Base-by-base conservation (phyloP, 2,329 filamentous ascomycete species). In the Clarireedia monteithiana region DNA sequence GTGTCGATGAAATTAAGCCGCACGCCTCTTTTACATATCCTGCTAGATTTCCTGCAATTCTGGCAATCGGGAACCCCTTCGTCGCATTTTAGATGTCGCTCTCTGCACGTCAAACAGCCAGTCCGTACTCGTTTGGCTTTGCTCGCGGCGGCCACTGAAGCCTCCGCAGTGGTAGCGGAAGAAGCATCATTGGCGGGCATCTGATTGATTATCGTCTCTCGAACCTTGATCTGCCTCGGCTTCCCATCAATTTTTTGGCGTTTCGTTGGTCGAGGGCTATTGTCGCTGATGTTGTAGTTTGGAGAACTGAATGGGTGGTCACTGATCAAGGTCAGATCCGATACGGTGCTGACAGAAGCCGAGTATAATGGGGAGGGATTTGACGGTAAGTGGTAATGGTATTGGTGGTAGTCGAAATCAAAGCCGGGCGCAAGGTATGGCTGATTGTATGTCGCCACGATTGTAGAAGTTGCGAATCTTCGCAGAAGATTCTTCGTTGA, bases 1-100 rank as follows among this genome's bases (percentile, higher is more conserved):
- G 86, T 87, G 67, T 96, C 91, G 63, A 96, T 91, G 66, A 96
- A 97, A 72, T 96, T 96, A 42, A 97, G 76, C 39, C 89, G 82
- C 50, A 96, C 77, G 17, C 91, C 92, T 63, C 91, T 83, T 69
- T 91, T 91, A 75, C 92, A 97, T 56, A 85, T 77, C 50, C 92
- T 79, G 66, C 84, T 91, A 52, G 91, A 94, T 73, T 95, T 96
- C 58, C 83, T 82, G 72, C 92, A 96, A 67, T 96, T 96, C 65
- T 87, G 77, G 61, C 80, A 84, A 38, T 78, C 72, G 4, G 55
- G 55, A 12, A 20, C 17, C 17, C 44, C 55, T 20, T 57, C 55
- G 38, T 96, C 91, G 70, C 91, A 96, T 71, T 96, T 96, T 51
- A 96, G 75, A 75, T 96, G 91, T 48, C 91, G 78, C 70, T 95